Percentiles rank a stretch among this genome's conserved stretches.
These are phyloP conservation scores for Suillus hirtellus DNA, from an alignment of 768 basidiomycete genomes.

Conservation along the genomic window DNA sequence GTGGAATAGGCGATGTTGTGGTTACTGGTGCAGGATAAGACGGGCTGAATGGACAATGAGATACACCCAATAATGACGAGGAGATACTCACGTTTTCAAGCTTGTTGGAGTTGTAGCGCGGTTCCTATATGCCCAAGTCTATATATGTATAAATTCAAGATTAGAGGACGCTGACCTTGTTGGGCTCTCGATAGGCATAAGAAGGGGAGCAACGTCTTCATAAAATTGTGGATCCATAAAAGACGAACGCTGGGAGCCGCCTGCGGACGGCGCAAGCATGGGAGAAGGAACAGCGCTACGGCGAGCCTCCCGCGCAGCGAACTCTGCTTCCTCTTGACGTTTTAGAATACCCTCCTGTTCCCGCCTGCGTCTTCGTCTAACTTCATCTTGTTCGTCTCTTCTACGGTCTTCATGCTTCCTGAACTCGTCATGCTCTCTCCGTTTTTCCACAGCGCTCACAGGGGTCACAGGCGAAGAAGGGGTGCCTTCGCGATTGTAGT, in stretches of 20 bases:
- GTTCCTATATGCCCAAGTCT: conserved; percentile 22
- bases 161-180: conserved; percentile 49
- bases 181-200: conserved; percentile 69
- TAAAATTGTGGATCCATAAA: conserved; percentile 32
- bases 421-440: conserved; percentile 32
- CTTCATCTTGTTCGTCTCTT: conserved; percentile 48
- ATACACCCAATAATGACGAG: conserved; percentile 5
- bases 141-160: conserved; percentile 35
- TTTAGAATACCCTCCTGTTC: conserved; percentile 59
- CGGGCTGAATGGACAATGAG: conserved; percentile 21
- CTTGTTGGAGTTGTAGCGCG: conserved; percentile 30
- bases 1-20: conserved; percentile 64
- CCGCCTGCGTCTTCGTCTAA: conserved; percentile 42
- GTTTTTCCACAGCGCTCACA: conserved; percentile 27
- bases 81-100: conserved; percentile 37
- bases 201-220: conserved; percentile 34
- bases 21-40: conserved; percentile 61
- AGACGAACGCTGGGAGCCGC: conserved; percentile 37
- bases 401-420: conserved; percentile 46
- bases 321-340: conserved; percentile 62
- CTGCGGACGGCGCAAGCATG: conserved; percentile 30
- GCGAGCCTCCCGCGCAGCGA: conserved; percentile 46
- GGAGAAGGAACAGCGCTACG: conserved; percentile 33
- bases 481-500: conserved; percentile 20
- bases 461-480: conserved; percentile 30